Evolutionary conservation across 2,329 filamentous ascomycete species (phyloP).

Genomic region (Paecilomyces niveus): DNA sequence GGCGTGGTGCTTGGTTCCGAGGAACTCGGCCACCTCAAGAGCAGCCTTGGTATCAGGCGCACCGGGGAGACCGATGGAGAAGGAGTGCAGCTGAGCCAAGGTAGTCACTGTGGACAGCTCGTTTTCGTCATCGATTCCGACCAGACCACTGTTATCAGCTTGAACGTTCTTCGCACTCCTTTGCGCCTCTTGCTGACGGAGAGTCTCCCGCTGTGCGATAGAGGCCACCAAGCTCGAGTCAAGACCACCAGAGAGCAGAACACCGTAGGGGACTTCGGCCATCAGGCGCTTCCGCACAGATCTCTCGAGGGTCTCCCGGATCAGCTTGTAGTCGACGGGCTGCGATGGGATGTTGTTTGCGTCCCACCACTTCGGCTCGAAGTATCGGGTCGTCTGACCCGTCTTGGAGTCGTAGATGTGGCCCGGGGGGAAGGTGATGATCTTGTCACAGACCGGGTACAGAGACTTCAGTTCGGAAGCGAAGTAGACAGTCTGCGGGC

Average conservation of each 20-base stretch:
- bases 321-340: constrained; percentile 73
- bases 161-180: constrained; percentile 39
- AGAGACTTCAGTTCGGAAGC: constrained; percentile 95
- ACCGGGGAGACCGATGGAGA: constrained; percentile 92
- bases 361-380: constrained; percentile 88
- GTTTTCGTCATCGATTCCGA: constrained; percentile 91
- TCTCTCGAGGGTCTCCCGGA: constrained; percentile 78
- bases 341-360: constrained; percentile 67
- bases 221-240: constrained; percentile 93
- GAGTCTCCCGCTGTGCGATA: constrained; percentile 88
- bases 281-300: constrained; percentile 94
- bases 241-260: constrained; percentile 86
- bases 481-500: constrained; percentile 84
- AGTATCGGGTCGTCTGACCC: constrained; percentile 77
- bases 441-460: constrained; percentile 88
- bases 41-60: constrained; percentile 91
- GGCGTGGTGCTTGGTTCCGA: constrained; percentile 95
- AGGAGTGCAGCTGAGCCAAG: constrained; percentile 92
- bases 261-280: constrained; percentile 97
- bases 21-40: constrained; percentile 87
- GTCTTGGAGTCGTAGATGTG: constrained; percentile 96
- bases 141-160: constrained; percentile 53
- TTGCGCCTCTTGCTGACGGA: constrained; percentile 62
- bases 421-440: constrained; percentile 87
- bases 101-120: constrained; percentile 83